phyloP scores from a whole-genome alignment of 1,284 basidiomycete genomes.

The Coniferiporia sulphurascens region DNA sequence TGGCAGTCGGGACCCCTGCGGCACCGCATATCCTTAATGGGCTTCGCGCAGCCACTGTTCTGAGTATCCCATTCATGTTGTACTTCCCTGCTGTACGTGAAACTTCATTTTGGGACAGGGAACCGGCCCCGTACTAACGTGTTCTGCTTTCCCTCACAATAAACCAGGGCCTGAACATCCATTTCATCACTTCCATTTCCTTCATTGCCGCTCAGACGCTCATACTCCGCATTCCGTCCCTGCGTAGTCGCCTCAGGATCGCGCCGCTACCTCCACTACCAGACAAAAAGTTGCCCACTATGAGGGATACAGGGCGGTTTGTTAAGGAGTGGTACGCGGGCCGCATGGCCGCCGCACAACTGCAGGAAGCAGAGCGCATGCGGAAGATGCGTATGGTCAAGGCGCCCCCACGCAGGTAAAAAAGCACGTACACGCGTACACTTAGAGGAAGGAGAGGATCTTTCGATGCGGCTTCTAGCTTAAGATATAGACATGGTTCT shows the following conservation, averaged over 20 bases:
- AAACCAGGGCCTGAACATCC: constrained; percentile 56
- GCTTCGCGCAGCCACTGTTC: constrained; percentile 58
- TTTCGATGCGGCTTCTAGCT: background rate
- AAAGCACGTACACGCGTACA: background rate
- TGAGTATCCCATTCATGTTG: constrained; percentile 58
- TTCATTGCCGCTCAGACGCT: constrained; percentile 43
- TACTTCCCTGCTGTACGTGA: constrained; percentile 37
- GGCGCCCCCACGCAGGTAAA: background rate
- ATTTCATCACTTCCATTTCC: constrained; percentile 46
- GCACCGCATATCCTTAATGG: constrained; percentile 71
- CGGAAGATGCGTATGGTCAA: constrained; percentile 11
- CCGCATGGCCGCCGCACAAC: constrained; percentile 24
- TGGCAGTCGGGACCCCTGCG: constrained; percentile 44
- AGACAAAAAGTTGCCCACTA: constrained; percentile 23
- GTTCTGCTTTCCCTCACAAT: background rate
- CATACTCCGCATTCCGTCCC: constrained; percentile 39
- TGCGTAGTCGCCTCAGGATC: constrained; percentile 46
- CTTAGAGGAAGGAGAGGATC: background rate
- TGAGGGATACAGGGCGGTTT: constrained; percentile 28
- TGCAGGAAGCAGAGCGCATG: constrained; percentile 3
- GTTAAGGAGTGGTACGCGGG: constrained; percentile 28
- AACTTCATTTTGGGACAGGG: background rate
- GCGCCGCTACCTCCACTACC: constrained; percentile 35
- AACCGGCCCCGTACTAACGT: constrained; percentile 3
- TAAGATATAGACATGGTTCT: background rate